Base-by-base conservation (phyloP, 106 monocot genomes). In the Alisma plantagoaquatica region DNA sequence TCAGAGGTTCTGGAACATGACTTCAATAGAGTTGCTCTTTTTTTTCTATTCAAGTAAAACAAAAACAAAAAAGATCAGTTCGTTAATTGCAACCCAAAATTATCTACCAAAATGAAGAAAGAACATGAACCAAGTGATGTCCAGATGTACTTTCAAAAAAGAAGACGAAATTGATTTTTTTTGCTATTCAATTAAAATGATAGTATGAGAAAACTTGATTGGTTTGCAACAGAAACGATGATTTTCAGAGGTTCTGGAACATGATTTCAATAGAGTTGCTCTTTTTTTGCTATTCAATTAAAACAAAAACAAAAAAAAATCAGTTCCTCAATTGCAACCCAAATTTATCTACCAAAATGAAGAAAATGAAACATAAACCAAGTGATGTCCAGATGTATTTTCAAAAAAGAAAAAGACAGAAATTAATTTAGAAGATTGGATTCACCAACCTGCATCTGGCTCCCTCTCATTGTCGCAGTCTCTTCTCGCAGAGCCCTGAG, bases 401-500 rank as follows among this genome's bases (percentile, higher is more conserved):
- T 43, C 43, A 43, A 14, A 59, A 26, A 5, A 18, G 43, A 58
- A 58, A 23, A 22, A 17, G 6, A 48, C 9, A 26, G 27, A 56
- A 38, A 26, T 41, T 24, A 35, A 14, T 27, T 20, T 22, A 31
- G 20, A 48, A 38, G 21, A 21, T 29, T 21, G n/a, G 29, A 23
- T 21, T 23, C 19, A 10, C 22, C 18, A 30, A 86, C 85, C 79
- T 76, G 80, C 85, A 86, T 73, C 52, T 80, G 80, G 67, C 85
- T 86, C 23, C 80, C 80, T n/a, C 43, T 29, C 73, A 80, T 70
- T 5, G 53, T 63, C 9, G 73, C 68, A 3, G 80, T 86, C 63
- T 80, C 85, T 47, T 73, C 80, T 5, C 85, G 65, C 10, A 86
- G 80, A 57, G 69, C 73, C 23, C 69, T 68, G 24, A 84, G 69